Base-by-base conservation (phyloP, 257 asterid species). In the Capsicum chinense region DNA sequence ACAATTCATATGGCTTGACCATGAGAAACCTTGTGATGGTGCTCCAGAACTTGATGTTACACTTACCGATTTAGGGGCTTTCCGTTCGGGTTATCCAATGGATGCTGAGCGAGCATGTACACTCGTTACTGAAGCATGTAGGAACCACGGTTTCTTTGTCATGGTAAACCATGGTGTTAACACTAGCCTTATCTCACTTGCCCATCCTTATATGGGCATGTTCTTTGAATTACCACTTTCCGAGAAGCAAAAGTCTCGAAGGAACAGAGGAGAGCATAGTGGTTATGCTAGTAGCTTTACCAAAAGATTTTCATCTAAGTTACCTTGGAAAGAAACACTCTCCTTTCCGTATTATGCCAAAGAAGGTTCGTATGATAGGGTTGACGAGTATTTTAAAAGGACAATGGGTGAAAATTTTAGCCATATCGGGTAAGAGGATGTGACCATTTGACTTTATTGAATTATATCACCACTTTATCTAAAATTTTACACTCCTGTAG, bases 211-310 rank as follows among this genome's bases (percentile, higher is more conserved):
- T 9, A 80, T 83, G 86, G 39, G 59, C 47, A 59, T 39, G 35
- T 83, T 74, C 56, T 83, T 83, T 74, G 86, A 60, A 7, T 15
- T 70, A 8, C 76, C 86, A 9, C 83, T 83, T 16, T 35, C 63
- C 7, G 13, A 15, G 16, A 83, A 83, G 76, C 76, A 35, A 47
- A 83, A 59, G 60, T 74, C 64, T 59, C 83, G 42, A 14, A 83
- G 86, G 42, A 83, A 76, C 57, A 11, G 17, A 10, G 86, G 86
- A 26, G 83, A 74, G 15, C 78, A 54, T 74, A 59, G 63, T 60
- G 86, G 86, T n/a, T 83, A 83, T 21, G 86, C 86, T 60, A 83
- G 76, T 60, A 74, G 83, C 70, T 74, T 74, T 64, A 83, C 86
- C 26, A 60, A 57, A 6, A 83, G 83, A 42, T 83, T 83, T 62